Evolutionary conservation across 163 green algal species (phyloP), one percentile per base, ranked within the genome.

Genomic region (Chlorella variabilis): DNA sequence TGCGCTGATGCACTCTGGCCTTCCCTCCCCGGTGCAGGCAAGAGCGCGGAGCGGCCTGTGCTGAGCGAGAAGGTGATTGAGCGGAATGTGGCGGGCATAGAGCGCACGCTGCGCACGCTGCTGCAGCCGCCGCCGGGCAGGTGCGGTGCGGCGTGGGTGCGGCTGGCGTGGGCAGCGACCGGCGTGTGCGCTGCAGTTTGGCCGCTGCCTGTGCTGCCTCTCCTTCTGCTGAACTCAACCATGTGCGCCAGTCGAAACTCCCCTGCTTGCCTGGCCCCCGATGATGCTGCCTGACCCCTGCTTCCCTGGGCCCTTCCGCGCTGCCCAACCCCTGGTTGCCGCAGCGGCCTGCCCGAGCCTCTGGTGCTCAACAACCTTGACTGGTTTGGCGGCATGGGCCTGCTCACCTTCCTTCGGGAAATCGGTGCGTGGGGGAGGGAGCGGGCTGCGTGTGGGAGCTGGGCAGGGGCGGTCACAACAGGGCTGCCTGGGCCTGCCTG

Each of bases 321-420:
- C 38, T 51, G 4, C n/a, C 27, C 33, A 65, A 48, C 70, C 39
- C 45, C 36, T 63, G 18, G 18, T 29, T 67, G 59, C 29, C 29
- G 59, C 59, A 67, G 59, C 59, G 74, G 45, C 21, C 54, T 70
- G 39, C 42, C 73, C 3, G 78, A 67, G 36, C 84, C 90, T 23
- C 11, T 89, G 7, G 84, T 99, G 51, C 80, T 99, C 13, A 98
- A 99, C 90, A 99, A 99, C 85, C 88, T 97, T 73, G 94, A 97
- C 85, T 99, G 97, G 97, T 98, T 97, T 85, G 88, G 90, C 0
- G 68, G 75, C 42, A 97, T 99, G 89, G 74, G 68, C 5, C 91
- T 99, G 66, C 89, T 99, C 11, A 85, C 88, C 13, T 99, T 99
- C 82, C 87, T 99, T 78, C 85, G 97, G 3, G 94, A 99, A 45